Conservation (phyloP, 176 grass and related monocot genomes). For the Rhynchospora pubera region DNA sequence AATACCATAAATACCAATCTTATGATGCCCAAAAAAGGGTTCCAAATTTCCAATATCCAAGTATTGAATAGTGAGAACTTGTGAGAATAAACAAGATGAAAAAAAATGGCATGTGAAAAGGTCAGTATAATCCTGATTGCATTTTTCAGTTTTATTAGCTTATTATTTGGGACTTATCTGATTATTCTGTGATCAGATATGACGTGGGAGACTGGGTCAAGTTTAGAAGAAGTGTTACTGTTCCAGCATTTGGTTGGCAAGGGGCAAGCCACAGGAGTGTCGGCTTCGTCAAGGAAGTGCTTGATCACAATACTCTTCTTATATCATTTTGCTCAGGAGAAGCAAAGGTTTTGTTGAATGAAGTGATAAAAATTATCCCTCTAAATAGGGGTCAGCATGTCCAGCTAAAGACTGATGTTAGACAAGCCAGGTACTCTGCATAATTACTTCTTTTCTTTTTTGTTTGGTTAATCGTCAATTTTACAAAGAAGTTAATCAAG, state of each 20-base stretch:
- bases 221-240: constrained; percentile 71
- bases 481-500: constrained; percentile 4
- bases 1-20: background rate
- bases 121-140: background rate
- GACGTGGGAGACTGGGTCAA: constrained; percentile 88
- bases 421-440: constrained; percentile 67
- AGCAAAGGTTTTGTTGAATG: constrained; percentile 69
- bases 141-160: background rate
- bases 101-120: background rate
- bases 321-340: constrained; percentile 98
- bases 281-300: constrained; percentile 88
- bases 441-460: background rate
- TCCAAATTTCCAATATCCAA: constrained; percentile 3
- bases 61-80: background rate
- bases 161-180: constrained; percentile 22
- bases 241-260: constrained; percentile 87
- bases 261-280: constrained; percentile 77
- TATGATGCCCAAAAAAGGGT: background rate
- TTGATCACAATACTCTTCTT: constrained; percentile 58
- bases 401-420: constrained; percentile 77
- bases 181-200: constrained; percentile 58
- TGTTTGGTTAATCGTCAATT: constrained; percentile 19
- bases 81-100: background rate
- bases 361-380: constrained; percentile 96
- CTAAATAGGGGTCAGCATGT: constrained; percentile 98